Conservation (phyloP, 1,284 basidiomycete species). For the Mycosarcoma maydis region DNA sequence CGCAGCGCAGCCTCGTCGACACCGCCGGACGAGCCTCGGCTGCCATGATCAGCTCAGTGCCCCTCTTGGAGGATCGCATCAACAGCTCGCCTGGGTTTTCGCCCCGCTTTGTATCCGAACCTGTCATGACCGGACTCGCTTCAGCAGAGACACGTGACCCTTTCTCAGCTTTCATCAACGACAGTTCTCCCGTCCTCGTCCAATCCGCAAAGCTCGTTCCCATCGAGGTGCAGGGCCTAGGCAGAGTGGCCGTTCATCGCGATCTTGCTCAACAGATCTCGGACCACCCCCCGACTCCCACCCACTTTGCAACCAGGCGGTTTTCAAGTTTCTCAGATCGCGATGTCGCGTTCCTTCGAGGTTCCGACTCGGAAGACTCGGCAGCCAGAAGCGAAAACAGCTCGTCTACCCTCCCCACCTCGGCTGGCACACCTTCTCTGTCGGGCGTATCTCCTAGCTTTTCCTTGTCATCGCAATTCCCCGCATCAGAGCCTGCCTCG, state of each 20-base stretch:
- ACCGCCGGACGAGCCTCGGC: conserved; percentile 47
- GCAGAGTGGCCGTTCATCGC: conserved; percentile 43
- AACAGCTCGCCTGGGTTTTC: conserved; percentile 41
- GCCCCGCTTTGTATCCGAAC: conserved; percentile 23
- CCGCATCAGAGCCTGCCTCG: conserved; percentile 42
- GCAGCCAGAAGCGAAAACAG: conserved; percentile 40
- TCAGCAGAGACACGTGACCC: conserved; percentile 31
- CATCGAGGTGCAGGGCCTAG: conserved; percentile 44
- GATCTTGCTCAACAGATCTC: conserved; percentile 46
- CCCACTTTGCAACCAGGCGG: conserved; percentile 9
- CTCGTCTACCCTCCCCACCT: conserved; percentile 44
- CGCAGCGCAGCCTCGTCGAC: conserved; percentile 47
- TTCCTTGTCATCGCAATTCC: conserved; percentile 51
- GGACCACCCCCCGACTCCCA: conserved; percentile 23
- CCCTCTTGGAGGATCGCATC: conserved; percentile 20
- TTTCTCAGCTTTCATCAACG: conserved; percentile 27
- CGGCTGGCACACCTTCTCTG: conserved; percentile 41
- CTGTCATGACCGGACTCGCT: conserved; percentile 16
- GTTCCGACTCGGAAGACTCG: conserved; percentile 45
- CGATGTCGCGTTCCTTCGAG: conserved; percentile 22
- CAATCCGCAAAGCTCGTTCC: conserved; percentile 40
- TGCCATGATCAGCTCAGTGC: conserved; percentile 45
- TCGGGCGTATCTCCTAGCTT: conserved; percentile 49
- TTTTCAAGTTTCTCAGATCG: conserved; percentile 29
- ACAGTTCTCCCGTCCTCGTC: conserved; percentile 15